Evolutionary conservation across 768 basidiomycete genomes (phyloP).

Genomic region (Agaricus subrufescens): DNA sequence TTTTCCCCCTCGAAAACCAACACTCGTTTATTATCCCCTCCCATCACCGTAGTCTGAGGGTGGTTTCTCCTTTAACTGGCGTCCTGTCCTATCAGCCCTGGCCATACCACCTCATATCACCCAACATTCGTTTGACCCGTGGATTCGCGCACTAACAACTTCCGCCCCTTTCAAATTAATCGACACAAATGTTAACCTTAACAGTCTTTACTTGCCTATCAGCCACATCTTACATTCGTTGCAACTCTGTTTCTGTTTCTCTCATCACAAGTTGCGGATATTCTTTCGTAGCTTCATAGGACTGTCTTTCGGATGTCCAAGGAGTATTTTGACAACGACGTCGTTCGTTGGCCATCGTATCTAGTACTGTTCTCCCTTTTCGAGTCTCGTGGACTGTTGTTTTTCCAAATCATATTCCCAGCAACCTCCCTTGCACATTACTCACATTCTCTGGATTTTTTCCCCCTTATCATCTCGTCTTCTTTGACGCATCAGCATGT

Average conservation of each 20-base stretch:
- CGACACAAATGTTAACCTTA: not conserved
- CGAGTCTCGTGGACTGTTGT: not conserved
- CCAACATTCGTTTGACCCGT: not conserved
- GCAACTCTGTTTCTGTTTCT: no score
- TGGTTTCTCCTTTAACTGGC: no score
- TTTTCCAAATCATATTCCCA: not conserved
- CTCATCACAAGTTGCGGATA: no score
- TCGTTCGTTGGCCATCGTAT: no score
- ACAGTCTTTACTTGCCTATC: not conserved
- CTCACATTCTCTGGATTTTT: slow-evolving; percentile 6
- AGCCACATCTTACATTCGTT: not conserved
- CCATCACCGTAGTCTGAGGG: no score
- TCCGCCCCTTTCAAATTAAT: not conserved
- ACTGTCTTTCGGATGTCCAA: no score
- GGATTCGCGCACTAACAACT: not conserved
- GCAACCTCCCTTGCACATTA: not conserved
- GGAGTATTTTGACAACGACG: no score
- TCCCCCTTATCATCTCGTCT: not conserved
- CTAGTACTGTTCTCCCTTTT: not conserved
- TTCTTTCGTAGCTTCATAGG: no score
- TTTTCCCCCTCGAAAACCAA: not conserved
- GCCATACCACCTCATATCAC: no score
- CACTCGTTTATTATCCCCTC: no score
- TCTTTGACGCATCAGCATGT: not conserved
- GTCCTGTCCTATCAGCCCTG: no score